phyloP scores from a whole-genome alignment of 2,329 filamentous ascomycete species.

The Botryotinia globosa region DNA sequence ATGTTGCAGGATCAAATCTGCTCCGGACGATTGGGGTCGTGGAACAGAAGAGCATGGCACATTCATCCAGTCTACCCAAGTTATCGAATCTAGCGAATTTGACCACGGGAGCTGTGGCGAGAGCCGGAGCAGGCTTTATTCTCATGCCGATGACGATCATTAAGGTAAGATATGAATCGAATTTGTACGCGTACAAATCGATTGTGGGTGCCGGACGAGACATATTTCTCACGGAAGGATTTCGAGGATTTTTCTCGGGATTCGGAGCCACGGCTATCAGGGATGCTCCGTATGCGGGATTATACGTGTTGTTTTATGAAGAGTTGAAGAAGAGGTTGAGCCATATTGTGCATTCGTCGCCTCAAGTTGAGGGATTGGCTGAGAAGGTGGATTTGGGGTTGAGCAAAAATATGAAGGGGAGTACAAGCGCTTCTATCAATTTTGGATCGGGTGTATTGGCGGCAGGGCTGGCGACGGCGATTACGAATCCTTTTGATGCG shows the following conservation, averaged over 20 bases:
- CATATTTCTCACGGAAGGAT: slow-evolving; percentile 69
- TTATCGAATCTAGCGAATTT: slow-evolving; percentile 84
- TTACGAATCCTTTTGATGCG: slow-evolving; percentile 96
- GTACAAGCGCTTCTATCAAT: slow-evolving; percentile 67
- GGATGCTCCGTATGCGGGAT: slow-evolving; percentile 93
- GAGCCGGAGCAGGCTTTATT: slow-evolving; percentile 82
- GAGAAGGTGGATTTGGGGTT: slow-evolving; percentile 2
- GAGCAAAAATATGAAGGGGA: slow-evolving; percentile 31
- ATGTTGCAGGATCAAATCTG: slow-evolving; percentile 50
- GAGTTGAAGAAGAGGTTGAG: slow-evolving; percentile 65
- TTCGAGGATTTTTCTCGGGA: slow-evolving; percentile 85
- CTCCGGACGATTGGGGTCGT: slow-evolving; percentile 38
- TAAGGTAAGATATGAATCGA: slow-evolving; percentile 94
- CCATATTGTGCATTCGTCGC: slow-evolving; percentile 31
- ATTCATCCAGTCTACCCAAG: slow-evolving; percentile 74
- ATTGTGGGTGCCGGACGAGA: slow-evolving; percentile 69
- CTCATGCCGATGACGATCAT: slow-evolving; percentile 96
- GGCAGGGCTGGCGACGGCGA: slow-evolving; percentile 75
- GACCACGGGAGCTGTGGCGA: slow-evolving; percentile 75
- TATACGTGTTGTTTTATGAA: slow-evolving; percentile 95
- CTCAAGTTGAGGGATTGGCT: slow-evolving; percentile 28
- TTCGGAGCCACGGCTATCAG: slow-evolving; percentile 91
- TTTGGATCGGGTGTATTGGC: slow-evolving; percentile 80
- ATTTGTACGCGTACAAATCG: slow-evolving; percentile 77
- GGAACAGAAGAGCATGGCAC: slow-evolving; percentile 26